Evolutionary conservation across 164 flowering plant genomes (phyloP).

Genomic region (Sedum album): DNA sequence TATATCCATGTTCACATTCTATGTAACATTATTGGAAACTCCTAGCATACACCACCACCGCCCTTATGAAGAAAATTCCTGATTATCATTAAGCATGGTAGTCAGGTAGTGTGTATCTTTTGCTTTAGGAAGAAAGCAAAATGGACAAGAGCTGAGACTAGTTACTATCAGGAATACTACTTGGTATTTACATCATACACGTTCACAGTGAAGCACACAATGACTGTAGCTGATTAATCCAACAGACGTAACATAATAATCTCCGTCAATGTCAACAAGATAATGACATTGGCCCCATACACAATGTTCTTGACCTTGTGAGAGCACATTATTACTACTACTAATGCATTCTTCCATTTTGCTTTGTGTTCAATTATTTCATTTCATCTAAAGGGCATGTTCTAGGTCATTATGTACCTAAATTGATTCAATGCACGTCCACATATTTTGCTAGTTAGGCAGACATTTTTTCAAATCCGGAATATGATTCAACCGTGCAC

Average conservation of each 20-base stretch:
- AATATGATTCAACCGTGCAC: no score
- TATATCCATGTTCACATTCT: background rate
- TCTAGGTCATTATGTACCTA: constrained; percentile 2
- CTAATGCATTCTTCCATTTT: background rate
- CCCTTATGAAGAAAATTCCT: background rate
- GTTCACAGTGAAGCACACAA: background rate
- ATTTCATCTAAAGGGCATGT: constrained; percentile 1
- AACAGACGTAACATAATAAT: background rate
- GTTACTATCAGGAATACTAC: background rate
- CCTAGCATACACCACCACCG: background rate
- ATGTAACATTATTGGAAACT: background rate
- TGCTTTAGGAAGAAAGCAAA: background rate
- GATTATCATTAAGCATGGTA: background rate
- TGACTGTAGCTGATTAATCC: constrained; percentile 1
- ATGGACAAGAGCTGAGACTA: background rate
- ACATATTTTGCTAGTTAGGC: background rate
- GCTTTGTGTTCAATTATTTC: background rate
- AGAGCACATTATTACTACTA: background rate
- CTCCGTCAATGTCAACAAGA: background rate
- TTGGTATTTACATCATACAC: background rate
- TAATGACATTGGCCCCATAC: background rate
- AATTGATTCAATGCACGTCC: constrained; percentile 1
- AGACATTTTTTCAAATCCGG: background rate
- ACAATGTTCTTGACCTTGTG: background rate
- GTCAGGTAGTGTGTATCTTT: no score